Conservation (phyloP, 345 rosid genomes). For the Camelina sativa region DNA sequence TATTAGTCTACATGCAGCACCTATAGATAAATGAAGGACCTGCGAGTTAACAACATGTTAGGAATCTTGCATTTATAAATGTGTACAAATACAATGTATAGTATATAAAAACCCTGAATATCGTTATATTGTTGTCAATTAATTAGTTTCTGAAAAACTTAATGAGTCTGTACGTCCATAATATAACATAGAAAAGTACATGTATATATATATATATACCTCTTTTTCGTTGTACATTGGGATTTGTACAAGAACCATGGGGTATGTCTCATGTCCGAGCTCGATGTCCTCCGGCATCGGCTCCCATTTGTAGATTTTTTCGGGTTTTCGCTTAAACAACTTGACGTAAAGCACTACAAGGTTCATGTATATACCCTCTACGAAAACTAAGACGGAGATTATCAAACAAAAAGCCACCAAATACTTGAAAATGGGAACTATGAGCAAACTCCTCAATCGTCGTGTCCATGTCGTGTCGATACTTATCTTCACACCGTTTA, state of each 20-base stretch:
- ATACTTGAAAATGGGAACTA: constrained; percentile 48
- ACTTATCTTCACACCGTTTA: constrained; percentile 6
- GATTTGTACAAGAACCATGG: constrained; percentile 47
- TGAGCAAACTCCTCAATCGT: constrained; percentile 42
- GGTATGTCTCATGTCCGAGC: constrained; percentile 47
- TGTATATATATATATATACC: constrained; percentile 29
- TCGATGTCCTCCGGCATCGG: constrained; percentile 51
- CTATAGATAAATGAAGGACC: constrained; percentile 66
- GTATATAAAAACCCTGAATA: background rate
- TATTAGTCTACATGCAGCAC: constrained; percentile 60
- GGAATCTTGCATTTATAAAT: background rate
- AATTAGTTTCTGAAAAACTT: background rate
- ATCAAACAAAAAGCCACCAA: constrained; percentile 50
- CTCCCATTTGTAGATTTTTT: constrained; percentile 51
- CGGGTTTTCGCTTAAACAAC: constrained; percentile 47
- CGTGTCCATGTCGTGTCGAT: constrained; percentile 38
- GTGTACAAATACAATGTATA: background rate
- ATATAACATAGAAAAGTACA: background rate
- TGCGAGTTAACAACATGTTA: constrained; percentile 33
- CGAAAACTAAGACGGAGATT: constrained; percentile 55
- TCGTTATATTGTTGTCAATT: background rate
- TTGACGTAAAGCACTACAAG: constrained; percentile 50
- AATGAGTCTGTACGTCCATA: background rate
- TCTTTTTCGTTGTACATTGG: constrained; percentile 47
- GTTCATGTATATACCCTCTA: constrained; percentile 59